Evolutionary conservation across 129 eudicot genomes (phyloP).

Genomic region (Chrysanthemum seticuspe): DNA sequence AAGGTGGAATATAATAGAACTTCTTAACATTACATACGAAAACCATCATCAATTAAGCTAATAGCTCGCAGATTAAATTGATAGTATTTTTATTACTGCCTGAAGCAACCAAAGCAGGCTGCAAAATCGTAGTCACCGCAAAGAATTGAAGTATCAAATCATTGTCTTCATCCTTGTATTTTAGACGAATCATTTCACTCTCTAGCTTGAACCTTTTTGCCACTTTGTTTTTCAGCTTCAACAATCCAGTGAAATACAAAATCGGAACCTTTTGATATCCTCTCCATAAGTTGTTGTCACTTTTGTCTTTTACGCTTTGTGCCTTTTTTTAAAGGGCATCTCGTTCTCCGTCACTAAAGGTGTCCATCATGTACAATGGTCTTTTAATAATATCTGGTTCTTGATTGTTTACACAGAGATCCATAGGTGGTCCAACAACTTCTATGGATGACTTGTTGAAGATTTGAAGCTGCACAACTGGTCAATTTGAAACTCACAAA

Average conservation of each 20-base stretch:
- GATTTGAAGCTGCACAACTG: too few species aligned
- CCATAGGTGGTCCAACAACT: too few species aligned
- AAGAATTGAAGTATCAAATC: constrained; percentile 7
- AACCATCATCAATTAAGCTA: too few species aligned
- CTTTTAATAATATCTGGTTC: too few species aligned
- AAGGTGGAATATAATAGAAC: too few species aligned
- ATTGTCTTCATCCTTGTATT: constrained; percentile 13
- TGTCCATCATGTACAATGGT: too few species aligned
- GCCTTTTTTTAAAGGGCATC: too few species aligned
- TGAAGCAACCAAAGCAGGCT: neutral
- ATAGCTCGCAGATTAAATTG: neutral
- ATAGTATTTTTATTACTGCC: neutral
- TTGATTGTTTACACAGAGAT: too few species aligned
- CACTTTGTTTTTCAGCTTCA: constrained; percentile 9
- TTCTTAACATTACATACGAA: too few species aligned
- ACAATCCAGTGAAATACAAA: neutral
- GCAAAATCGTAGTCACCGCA: neutral
- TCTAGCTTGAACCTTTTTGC: constrained; percentile 3
- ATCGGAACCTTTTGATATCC: neutral
- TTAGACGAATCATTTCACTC: neutral
- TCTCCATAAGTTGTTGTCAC: constrained; percentile 5
- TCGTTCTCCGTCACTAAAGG: too few species aligned
- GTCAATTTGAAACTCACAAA: too few species aligned
- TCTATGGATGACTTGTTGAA: too few species aligned
- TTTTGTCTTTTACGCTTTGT: neutral